Conservation (phyloP, 139 green algal genomes). For the Spirogloea muscicola region DNA sequence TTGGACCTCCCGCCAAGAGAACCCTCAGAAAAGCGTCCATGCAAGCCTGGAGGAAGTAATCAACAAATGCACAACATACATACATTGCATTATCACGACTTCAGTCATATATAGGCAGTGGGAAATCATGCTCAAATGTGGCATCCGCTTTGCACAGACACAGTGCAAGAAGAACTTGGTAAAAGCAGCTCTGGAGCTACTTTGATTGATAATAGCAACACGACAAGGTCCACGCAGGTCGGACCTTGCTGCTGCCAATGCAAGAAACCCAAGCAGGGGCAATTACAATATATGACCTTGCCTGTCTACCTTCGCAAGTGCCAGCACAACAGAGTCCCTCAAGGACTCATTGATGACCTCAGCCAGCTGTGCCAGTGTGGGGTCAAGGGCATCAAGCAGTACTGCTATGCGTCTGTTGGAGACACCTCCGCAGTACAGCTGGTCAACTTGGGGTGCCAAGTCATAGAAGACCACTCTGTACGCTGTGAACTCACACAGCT, state of each 20-base stretch:
- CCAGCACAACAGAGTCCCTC: slow-evolving; percentile 16
- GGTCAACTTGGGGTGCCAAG: slow-evolving; percentile 56
- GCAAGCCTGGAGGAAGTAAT: slow-evolving; percentile 12
- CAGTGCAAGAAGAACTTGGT: too few species aligned
- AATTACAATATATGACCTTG: too few species aligned
- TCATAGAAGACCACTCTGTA: slow-evolving; percentile 63
- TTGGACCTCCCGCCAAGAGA: slow-evolving; percentile 37
- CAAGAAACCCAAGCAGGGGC: too few species aligned
- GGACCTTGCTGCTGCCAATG: too few species aligned
- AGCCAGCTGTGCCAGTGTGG: slow-evolving; percentile 5
- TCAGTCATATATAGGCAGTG: too few species aligned
- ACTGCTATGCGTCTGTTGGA: slow-evolving; percentile 3
- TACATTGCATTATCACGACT: too few species aligned
- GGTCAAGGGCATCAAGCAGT: slow-evolving; percentile 34
- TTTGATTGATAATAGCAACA: too few species aligned
- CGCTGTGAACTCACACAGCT: slow-evolving; percentile 29
- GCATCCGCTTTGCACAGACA: too few species aligned
- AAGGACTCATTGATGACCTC: slow-evolving; percentile 2
- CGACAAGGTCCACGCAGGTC: too few species aligned
- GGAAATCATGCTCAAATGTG: too few species aligned
- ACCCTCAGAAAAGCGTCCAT: slow-evolving; percentile 15
- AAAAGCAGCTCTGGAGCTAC: too few species aligned
- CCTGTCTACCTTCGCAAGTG: background rate
- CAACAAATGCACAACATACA: too few species aligned
- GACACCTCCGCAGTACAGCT: slow-evolving; percentile 55